Base-by-base conservation (phyloP, 177 flowering plant genomes). In the Telopea speciosissima region DNA sequence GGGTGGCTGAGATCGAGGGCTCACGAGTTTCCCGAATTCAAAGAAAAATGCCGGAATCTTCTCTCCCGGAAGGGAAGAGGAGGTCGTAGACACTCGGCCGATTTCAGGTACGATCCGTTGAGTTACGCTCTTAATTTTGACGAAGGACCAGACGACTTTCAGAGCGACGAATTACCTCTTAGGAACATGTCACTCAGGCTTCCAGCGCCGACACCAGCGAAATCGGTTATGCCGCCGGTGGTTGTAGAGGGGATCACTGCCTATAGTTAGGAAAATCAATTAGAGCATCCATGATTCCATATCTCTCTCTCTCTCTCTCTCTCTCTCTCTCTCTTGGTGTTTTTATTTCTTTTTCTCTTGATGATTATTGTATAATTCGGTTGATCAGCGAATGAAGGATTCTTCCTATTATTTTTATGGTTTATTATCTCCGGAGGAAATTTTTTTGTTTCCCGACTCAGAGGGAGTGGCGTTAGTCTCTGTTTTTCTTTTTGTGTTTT, bases 111-210 rank as follows among this genome's bases (percentile, higher is more conserved):
- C 79, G 90, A 87, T 58, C 86, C 90, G 10, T 44, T 83, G 65
- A 87, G 89, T 49, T 87, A 87, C 71, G 78, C 89, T 16, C 77
- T 87, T 25, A 87, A 87, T 70, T 87, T 87, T 75, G 78, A 78
- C 17, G 89, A 87, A n/a, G 88, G 81, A 3, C 42, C 33, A 8
- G 71, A 68, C 26, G 74, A 69, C 1, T 70, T 25, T 19, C 49
- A 16, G 0, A 68, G 26, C 9, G 85, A 81, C 44, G 86, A 82
- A 64, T 66, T 68, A 17, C 78, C 78, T 3, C 9, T 72, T 42
- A 75, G 70, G 66, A 77, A 77, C 66, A 85, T 85, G 82, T 68
- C 89, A 0, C 52, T 87, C 21, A 73, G 88, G 54, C 56, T 85
- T 62, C 85, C 87, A 44, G 19, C 74, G 21, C 74, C 85, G 6